These are phyloP conservation scores for Aureobasidium zeae DNA, from an alignment of 2,329 filamentous ascomycete species.

Conservation along the genomic window DNA sequence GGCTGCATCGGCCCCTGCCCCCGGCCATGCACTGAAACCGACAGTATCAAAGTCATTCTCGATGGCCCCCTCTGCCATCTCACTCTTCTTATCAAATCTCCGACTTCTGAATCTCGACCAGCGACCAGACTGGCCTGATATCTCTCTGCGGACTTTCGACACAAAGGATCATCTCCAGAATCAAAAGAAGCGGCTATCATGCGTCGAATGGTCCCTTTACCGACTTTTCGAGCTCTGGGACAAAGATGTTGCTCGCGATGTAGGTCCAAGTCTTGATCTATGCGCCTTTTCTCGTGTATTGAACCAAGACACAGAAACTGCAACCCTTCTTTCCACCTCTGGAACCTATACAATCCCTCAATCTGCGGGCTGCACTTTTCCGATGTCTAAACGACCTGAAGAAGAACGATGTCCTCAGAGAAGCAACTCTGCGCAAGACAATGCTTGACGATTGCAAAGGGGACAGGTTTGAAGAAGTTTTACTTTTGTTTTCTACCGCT, in stretches of 20 bases:
- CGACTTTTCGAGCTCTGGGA: constrained; percentile 81
- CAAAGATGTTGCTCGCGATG: constrained; percentile 61
- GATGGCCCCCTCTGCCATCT: constrained; percentile 42
- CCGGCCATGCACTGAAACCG: constrained; percentile 9
- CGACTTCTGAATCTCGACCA: constrained; percentile 72
- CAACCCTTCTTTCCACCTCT: constrained; percentile 83
- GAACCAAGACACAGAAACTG: constrained; percentile 57
- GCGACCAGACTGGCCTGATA: constrained; percentile 68
- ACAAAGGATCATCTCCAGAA: constrained; percentile 57
- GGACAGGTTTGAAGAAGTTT: constrained; percentile 77
- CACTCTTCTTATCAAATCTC: constrained; percentile 72
- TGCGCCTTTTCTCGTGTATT: neutral
- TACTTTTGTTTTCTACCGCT: constrained; percentile 73
- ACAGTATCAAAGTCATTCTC: constrained; percentile 2
- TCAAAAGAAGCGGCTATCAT: constrained; percentile 72
- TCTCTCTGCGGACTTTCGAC: constrained; percentile 61
- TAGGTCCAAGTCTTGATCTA: constrained; percentile 31
- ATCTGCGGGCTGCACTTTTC: constrained; percentile 75
- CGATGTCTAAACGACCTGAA: constrained; percentile 76
- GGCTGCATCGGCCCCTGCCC: constrained; percentile 8
- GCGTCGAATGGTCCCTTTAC: constrained; percentile 85
- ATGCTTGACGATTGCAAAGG: constrained; percentile 97
- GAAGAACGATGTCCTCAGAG: constrained; percentile 72
- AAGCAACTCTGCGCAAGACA: constrained; percentile 75
- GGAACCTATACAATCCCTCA: constrained; percentile 83